These are phyloP conservation scores for Westerdykella sp. DNA, from an alignment of 2,329 filamentous ascomycete species.

Conservation along the genomic window DNA sequence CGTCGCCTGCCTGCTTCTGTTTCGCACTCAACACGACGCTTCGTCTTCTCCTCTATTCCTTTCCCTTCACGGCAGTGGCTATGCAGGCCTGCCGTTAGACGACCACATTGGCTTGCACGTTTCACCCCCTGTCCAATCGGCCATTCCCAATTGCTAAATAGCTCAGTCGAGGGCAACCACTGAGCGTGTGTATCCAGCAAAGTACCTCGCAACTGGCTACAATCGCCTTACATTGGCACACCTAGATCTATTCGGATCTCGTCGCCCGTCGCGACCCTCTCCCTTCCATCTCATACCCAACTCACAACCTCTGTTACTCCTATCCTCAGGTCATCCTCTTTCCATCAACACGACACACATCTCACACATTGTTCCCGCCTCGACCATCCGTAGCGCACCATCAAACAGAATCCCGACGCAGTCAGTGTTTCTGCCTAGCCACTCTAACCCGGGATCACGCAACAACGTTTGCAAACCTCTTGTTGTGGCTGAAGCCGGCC, in stretches of 20 bases:
- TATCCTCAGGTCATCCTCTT: constrained; percentile 13
- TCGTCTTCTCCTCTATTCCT: constrained; percentile 17
- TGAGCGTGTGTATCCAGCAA: constrained; percentile 25
- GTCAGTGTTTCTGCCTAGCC: constrained; percentile 20
- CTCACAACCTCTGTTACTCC: constrained; percentile 15
- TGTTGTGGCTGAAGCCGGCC: too few relatives aligned
- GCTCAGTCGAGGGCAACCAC: constrained; percentile 33
- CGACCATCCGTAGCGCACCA: constrained; percentile 5
- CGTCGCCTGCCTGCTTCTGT: constrained; percentile 28
- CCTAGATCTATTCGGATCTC: constrained; percentile 27
- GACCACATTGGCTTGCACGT: constrained; percentile 35
- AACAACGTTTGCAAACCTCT: constrained; percentile 1
- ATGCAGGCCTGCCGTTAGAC: constrained; percentile 26
- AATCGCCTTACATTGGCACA: constrained; percentile 26
- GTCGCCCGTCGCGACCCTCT: constrained; percentile 19
- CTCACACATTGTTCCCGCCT: constrained; percentile 5
- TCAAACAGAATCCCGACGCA: constrained; percentile 11
- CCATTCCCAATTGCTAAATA: constrained; percentile 31
- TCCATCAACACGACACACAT: constrained; percentile 14
- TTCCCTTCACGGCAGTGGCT: constrained; percentile 30
- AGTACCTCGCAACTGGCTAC: constrained; percentile 31
- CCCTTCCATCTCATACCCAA: constrained; percentile 19
- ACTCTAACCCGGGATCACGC: constrained; percentile 21
- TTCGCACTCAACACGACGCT: constrained; percentile 21
- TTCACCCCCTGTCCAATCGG: constrained; percentile 35